Percentiles rank a stretch among this genome's conserved stretches.
phyloP scores from a whole-genome alignment of 352 stramenopile genomes.

The Phytophthora lateralis region DNA sequence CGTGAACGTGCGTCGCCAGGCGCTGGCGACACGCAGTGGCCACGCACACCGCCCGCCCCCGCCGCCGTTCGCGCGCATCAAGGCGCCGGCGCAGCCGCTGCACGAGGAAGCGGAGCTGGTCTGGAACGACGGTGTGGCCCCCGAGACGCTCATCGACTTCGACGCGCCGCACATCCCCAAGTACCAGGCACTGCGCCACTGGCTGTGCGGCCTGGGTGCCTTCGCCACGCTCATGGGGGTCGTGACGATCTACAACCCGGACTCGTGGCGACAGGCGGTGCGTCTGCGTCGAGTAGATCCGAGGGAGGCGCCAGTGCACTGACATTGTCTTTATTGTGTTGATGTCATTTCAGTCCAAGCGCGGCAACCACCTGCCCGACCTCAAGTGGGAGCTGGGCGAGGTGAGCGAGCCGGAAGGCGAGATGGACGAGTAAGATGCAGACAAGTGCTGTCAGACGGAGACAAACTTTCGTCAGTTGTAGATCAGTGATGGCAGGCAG shows the following conservation, averaged over 20 bases:
- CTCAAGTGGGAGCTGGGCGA: slow-evolving; percentile 85
- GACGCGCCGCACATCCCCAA: slow-evolving; percentile 87
- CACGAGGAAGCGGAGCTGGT: slow-evolving; percentile 85
- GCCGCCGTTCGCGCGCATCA: slow-evolving; percentile 81
- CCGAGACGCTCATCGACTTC: slow-evolving; percentile 90
- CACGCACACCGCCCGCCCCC: slow-evolving; percentile 72
- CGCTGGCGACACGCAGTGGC: slow-evolving; percentile 51
- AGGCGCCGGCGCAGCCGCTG: slow-evolving; percentile 60
- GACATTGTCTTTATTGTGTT: slow-evolving; percentile 5
- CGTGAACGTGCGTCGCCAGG: slow-evolving; percentile 55
- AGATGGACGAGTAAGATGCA: slow-evolving; percentile 77
- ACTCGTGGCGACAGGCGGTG: slow-evolving; percentile 82
- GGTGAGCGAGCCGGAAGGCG: slow-evolving; percentile 75
- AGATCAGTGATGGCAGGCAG: too few relatives aligned
- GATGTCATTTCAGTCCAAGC: slow-evolving; percentile 54
- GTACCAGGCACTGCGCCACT: slow-evolving; percentile 71
- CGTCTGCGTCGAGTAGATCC: slow-evolving; percentile 11
- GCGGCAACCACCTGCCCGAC: slow-evolving; percentile 75
- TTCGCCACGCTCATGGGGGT: slow-evolving; percentile 79
- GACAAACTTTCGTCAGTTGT: slow-evolving; percentile 1
- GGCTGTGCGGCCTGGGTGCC: slow-evolving; percentile 56
- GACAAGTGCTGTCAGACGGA: background rate
- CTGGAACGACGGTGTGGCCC: slow-evolving; percentile 87
- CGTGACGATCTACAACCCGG: slow-evolving; percentile 81
- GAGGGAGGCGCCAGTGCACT: background rate